A percentile compares a stretch with the other conserved stretches of the same genome.
Evolutionary conservation across 768 basidiomycete species (phyloP).

Genomic region (Pisolithus microcarpus): DNA sequence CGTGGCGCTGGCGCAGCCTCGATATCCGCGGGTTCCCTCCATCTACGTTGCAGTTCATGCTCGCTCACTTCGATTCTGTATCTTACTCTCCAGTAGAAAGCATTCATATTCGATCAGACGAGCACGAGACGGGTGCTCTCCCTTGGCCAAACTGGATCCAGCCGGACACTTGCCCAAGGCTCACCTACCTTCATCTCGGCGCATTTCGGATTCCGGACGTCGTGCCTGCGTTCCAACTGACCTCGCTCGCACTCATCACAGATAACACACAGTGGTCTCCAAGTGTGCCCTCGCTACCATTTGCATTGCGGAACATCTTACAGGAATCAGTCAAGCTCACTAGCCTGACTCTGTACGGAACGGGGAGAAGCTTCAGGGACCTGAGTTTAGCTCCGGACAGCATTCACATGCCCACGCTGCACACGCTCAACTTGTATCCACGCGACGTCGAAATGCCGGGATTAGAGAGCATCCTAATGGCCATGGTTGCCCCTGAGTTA

Average conservation of each 20-base stretch:
- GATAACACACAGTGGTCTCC: conserved; percentile 1
- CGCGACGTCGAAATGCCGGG: neutral
- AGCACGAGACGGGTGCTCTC: neutral
- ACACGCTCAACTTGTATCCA: neutral
- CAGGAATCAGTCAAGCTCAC: neutral
- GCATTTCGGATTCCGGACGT: conserved; percentile 6
- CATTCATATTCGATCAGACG: neutral
- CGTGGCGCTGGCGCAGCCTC: conserved; percentile 1
- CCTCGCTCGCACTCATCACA: neutral
- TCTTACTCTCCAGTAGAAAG: neutral
- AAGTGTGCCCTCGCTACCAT: neutral
- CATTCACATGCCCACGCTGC: neutral
- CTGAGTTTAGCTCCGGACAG: neutral
- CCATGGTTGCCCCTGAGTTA: neutral
- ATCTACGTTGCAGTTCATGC: neutral
- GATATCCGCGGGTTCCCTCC: conserved; percentile 1
- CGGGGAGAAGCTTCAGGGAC: neutral
- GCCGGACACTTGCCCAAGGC: neutral
- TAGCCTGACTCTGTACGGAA: neutral
- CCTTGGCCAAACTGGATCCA: neutral
- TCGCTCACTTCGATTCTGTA: neutral
- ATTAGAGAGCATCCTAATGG: neutral
- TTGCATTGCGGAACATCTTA: neutral
- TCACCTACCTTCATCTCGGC: neutral
- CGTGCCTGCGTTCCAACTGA: conserved; percentile 12